Base-by-base conservation (phyloP, 2,329 filamentous ascomycete species). In the Delphinella strobiligena region DNA sequence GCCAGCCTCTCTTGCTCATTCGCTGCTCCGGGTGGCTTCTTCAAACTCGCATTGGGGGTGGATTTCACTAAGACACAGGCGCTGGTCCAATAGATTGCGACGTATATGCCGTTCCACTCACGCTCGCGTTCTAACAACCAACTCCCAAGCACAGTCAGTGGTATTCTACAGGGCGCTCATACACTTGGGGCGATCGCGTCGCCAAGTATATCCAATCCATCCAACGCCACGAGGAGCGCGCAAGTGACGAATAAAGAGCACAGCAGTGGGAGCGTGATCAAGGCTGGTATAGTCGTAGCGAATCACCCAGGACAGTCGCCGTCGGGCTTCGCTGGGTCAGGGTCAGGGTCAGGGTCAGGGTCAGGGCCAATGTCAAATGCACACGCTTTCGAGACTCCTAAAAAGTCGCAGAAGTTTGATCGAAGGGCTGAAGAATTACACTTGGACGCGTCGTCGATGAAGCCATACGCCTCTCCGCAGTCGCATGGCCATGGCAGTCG, bases 371-470 rank as follows among this genome's bases (percentile, higher is more conserved):
- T 43, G 66, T 64, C 50, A 60, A 63, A 44, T 19, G 48, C 58
- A 40, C 65, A 63, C 51, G 56, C 63, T 37, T 74, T 65, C 56
- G 69, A 73, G 43, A 62, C 64, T 34, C 62, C 68, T 45, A 66
- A 69, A 51, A 64, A 69, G 49, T 37, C 61, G 66, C 41, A 57
- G 62, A 17, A 63, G 66, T 47, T 61, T 15, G 31, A 31, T 18
- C 30, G 58, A 31, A 65, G 69, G 43, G 63, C 67, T 37, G 74
- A 78, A 49, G 73, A 76, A 54, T 61, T 74, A 50, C 73, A 75
- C 51, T 32, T 36, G 8, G 37, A 11, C 12, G 16, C 27, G n/a
- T n/a, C n/a, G n/a, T n/a, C n/a, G 31, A 65, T 73, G 31, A 64
- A 66, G 30, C 51, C 55, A 47, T 35, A 42, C 41, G 43, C 50